Conservation (phyloP, 2,329 filamentous ascomycete genomes). For the Rasamsonia emersonii region DNA sequence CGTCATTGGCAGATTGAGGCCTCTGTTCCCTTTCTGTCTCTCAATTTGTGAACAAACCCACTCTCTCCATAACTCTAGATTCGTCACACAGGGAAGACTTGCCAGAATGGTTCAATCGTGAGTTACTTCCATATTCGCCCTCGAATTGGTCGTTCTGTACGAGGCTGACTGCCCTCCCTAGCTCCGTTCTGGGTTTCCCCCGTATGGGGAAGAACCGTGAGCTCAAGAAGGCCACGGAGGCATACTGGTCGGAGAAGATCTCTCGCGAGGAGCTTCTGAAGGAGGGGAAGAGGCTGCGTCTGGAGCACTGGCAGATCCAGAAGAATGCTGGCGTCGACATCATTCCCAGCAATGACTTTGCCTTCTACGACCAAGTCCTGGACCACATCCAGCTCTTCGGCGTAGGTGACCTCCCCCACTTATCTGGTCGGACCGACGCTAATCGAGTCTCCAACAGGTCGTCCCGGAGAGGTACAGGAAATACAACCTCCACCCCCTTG, state of each 20-base stretch:
- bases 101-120: constrained; percentile 1
- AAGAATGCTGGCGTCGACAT: constrained; percentile 95
- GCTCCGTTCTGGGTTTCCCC: constrained; percentile 89
- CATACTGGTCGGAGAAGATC: constrained; percentile 94
- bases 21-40: not conserved
- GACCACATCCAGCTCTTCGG: constrained; percentile 98
- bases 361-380: constrained; percentile 95
- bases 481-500: constrained; percentile 76
- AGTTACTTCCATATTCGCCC: too few species aligned
- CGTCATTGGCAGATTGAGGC: not conserved
- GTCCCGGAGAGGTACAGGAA: constrained; percentile 89
- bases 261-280: constrained; percentile 81
- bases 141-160: not conserved
- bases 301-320: constrained; percentile 99
- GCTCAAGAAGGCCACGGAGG: constrained; percentile 99
- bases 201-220: constrained; percentile 98
- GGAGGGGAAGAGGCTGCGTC: constrained; percentile 93
- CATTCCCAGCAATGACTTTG: constrained; percentile 99
- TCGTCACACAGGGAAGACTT: not conserved
- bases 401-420: constrained; percentile 48
- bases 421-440: constrained; percentile 11
- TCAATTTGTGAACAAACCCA: not conserved
- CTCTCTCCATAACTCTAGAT: not conserved
- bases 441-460: constrained; percentile 46
- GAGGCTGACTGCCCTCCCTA: not conserved